phyloP scores from a whole-genome alignment of 2,329 filamentous ascomycete genomes.

The Phyllosticta ampelicida region DNA sequence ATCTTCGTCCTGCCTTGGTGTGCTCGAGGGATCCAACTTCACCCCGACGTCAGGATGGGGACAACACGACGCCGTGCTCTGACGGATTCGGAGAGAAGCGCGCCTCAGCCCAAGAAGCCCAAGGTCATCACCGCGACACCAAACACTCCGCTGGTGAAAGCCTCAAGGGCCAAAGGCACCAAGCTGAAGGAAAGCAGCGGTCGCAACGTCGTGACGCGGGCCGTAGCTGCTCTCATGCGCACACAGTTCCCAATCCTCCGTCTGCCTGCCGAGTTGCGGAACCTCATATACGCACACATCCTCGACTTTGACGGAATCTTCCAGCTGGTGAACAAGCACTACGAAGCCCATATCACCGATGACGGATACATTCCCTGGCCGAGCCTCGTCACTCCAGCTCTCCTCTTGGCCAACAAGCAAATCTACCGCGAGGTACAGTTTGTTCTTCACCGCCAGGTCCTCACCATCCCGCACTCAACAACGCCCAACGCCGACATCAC shows the following conservation, averaged over 20 bases:
- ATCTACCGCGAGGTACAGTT: constrained; percentile 1
- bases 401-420: constrained; percentile 7
- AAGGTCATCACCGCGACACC: background rate
- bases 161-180: background rate
- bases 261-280: constrained; percentile 10
- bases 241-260: constrained; percentile 5
- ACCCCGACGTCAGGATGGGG: background rate
- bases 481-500: constrained; percentile 2
- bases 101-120: background rate
- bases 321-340: constrained; percentile 3
- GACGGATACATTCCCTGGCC: background rate
- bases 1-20: background rate
- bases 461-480: constrained; percentile 3
- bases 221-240: constrained; percentile 4
- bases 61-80: background rate
- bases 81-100: background rate
- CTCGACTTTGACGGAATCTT: constrained; percentile 9
- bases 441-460: constrained; percentile 7
- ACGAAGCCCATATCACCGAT: constrained; percentile 6
- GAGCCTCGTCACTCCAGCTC: background rate
- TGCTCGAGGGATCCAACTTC: background rate
- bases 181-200: background rate
- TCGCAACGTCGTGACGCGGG: constrained; percentile 1
- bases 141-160: background rate
- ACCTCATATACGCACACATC: constrained; percentile 3